Evolutionary conservation across 345 rosid genomes (phyloP).

Genomic region (Citrus medica): DNA sequence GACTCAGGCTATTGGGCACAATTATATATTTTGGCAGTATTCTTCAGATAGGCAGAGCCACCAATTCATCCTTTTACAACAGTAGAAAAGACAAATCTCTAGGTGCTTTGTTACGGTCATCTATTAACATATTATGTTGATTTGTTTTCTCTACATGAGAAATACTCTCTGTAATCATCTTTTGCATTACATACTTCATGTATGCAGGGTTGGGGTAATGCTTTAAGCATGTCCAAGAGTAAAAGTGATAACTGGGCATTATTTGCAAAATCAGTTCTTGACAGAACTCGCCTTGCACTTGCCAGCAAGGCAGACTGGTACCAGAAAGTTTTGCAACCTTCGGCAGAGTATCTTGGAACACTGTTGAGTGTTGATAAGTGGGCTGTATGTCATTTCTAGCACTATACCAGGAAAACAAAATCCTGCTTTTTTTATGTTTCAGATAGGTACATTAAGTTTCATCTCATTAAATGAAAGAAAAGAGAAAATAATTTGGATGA

Average conservation of each 20-base stretch:
- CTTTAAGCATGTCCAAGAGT: conserved; percentile 57
- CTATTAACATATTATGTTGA: neutral
- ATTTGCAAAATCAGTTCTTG: conserved; percentile 91
- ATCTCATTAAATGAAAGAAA: neutral
- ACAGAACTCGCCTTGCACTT: conserved; percentile 90
- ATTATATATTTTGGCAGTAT: neutral
- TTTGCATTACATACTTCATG: conserved; percentile 16
- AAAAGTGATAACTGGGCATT: conserved; percentile 76
- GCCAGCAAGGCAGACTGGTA: conserved; percentile 87
- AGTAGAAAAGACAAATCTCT: neutral
- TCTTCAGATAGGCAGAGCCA: neutral
- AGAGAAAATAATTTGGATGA: neutral
- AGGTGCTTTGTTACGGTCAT: neutral
- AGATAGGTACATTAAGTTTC: conserved; percentile 2
- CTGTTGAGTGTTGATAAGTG: conserved; percentile 74
- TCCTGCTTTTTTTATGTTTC: conserved; percentile 4
- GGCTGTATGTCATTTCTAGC: conserved; percentile 66
- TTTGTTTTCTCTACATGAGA: conserved; percentile 6
- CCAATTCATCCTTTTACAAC: neutral
- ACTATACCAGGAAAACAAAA: neutral
- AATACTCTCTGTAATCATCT: neutral
- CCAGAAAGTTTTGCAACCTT: conserved; percentile 83
- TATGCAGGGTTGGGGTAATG: conserved; percentile 81
- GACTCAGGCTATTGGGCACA: neutral
- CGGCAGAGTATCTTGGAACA: conserved; percentile 92